Percentiles rank a stretch among this genome's conserved stretches.
Evolutionary conservation across 345 rosid species (phyloP).

Genomic region (Pseudoturritis turrita): DNA sequence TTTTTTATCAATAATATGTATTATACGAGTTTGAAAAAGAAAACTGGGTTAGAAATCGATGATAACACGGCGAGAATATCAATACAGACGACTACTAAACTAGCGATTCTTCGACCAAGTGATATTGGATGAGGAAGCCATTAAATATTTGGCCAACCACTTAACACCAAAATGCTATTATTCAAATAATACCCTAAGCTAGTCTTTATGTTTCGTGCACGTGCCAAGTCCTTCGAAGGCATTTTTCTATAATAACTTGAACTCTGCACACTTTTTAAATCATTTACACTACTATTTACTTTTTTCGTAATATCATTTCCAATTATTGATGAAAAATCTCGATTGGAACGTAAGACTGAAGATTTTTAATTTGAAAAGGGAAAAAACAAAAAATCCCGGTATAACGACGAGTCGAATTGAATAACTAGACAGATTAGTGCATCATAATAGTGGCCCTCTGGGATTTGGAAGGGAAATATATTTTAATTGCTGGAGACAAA

Average conservation of each 20-base stretch:
- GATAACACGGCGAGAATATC: too few relatives aligned
- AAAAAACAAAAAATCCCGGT: background rate
- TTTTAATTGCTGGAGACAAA: conserved; percentile 15
- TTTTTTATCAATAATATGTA: too few relatives aligned
- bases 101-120: too few relatives aligned
- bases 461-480: background rate
- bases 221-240: background rate
- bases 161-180: too few relatives aligned
- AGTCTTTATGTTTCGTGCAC: background rate
- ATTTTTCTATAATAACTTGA: background rate
- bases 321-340: background rate
- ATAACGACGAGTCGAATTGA: background rate
- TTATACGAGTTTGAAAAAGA: too few relatives aligned
- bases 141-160: too few relatives aligned
- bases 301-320: background rate
- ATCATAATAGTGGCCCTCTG: background rate
- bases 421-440: background rate
- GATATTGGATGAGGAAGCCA: too few relatives aligned
- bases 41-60: too few relatives aligned
- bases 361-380: too few relatives aligned
- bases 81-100: too few relatives aligned
- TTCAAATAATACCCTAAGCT: background rate
- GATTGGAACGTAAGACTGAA: background rate
- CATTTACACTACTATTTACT: background rate
- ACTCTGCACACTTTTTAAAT: background rate